Base-by-base conservation (phyloP, 331 rosid genomes). In the Dryas integrifolia region DNA sequence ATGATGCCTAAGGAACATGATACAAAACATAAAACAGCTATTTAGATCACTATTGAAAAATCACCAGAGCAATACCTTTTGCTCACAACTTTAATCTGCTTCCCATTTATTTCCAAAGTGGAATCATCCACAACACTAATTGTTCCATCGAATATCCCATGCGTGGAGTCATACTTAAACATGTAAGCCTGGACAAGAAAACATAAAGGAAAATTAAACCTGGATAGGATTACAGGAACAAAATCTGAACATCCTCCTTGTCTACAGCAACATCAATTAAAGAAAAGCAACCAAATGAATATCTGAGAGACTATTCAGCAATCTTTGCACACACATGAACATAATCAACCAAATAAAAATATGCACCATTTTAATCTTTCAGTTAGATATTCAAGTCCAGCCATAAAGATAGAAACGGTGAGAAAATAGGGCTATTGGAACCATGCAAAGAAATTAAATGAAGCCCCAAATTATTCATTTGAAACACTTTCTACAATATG, bases 111-210 rank as follows among this genome's bases (percentile, higher is more conserved):
- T 82, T 88, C 97, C 84, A 95, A 80, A 49, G 96, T 87, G 58
- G 96, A 84, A 12, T 88, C 89, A 70, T 85, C 90, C 69, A 95
- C 66, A 78, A 84, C 63, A 73, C 77, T 84, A 79, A 92, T 74
- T 78, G 93, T 79, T 78, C 96, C 98, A 48, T 82, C 79, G 81
- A 88, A 95, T 18, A 83, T 64, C 76, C 98, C 96, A 83, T 95
- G 98, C 41, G 97, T 91, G 71, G 98, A 91, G 74, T 95, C 98
- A 39, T 87, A 95, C 83, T 95, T 95, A 43, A 95, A 84, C 98
- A 95, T 91, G 88, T 95, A 95, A 38, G 98, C 97, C 98, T 91
- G 73, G 38, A 84, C 68, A 67, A 61, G 16, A 58, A 38, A 59
- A 58, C 38, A 56, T 26, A 21, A 70, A 47, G 15, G 77, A 26